Percentiles rank a stretch among this genome's conserved stretches.
Evolutionary conservation across 257 asterid species (phyloP).

Genomic region (Lycium barbarum): DNA sequence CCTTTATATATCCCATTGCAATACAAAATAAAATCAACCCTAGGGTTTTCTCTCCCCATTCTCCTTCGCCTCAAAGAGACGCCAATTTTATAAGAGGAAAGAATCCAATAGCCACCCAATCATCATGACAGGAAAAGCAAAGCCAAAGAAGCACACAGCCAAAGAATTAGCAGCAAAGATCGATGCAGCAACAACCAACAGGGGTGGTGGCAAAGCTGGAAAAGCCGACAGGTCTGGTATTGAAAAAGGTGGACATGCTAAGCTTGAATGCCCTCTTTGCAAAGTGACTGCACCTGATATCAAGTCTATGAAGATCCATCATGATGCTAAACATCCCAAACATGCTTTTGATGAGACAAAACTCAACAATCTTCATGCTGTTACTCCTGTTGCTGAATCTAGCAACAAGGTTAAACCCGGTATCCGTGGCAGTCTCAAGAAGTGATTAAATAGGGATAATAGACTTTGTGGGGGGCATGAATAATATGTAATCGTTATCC

Average conservation of each 20-base stretch:
- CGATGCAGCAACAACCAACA: constrained; percentile 84
- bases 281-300: constrained; percentile 81
- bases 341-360: constrained; percentile 75
- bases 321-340: constrained; percentile 86
- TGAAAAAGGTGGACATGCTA: constrained; percentile 90
- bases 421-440: constrained; percentile 82
- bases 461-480: neutral
- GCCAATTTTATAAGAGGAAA: too few species aligned
- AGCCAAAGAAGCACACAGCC: constrained; percentile 96
- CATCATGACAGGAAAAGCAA: constrained; percentile 88
- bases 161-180: constrained; percentile 73
- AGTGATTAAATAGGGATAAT: constrained; percentile 43
- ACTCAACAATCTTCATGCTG: constrained; percentile 67
- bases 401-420: constrained; percentile 78
- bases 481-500: neutral
- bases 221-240: constrained; percentile 66
- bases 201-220: constrained; percentile 94
- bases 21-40: constrained; percentile 1
- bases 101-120: neutral
- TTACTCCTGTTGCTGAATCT: constrained; percentile 20
- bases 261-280: constrained; percentile 86
- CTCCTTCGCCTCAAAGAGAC: neutral
- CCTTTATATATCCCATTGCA: neutral
- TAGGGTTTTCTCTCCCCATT: constrained; percentile 15
- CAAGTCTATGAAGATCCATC: constrained; percentile 92